Evolutionary conservation across 2,329 filamentous ascomycete genomes (phyloP).

Genomic region (Trichoderma aggressivum): DNA sequence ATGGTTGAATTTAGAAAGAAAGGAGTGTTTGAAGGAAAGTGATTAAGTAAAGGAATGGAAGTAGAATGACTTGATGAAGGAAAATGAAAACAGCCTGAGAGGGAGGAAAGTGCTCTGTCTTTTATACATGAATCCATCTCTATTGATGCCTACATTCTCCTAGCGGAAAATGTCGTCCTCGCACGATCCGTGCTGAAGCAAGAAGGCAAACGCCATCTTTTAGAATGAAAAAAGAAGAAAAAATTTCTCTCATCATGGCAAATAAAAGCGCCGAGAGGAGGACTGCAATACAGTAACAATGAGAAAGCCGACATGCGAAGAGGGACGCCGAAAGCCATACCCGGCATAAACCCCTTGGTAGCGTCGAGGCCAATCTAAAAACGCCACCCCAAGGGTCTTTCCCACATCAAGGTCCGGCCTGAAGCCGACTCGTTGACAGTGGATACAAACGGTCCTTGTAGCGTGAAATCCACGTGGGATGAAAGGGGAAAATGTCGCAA

Average conservation of each 20-base stretch:
- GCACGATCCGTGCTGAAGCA: background rate
- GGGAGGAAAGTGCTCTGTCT: background rate
- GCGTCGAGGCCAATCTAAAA: background rate
- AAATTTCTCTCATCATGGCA: background rate
- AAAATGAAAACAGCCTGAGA: background rate
- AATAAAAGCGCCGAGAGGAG: background rate
- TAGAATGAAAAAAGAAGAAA: background rate
- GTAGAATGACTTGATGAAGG: background rate
- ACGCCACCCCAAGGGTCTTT: slow-evolving; percentile 2
- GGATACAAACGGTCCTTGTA: background rate
- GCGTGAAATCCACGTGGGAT: background rate
- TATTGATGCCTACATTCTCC: background rate
- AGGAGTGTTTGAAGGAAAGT: background rate
- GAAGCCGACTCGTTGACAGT: background rate
- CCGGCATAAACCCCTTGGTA: background rate
- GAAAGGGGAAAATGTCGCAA: background rate
- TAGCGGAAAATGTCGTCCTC: background rate
- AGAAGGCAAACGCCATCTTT: slow-evolving; percentile 13
- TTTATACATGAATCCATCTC: slow-evolving; percentile 1
- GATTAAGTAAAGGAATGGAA: background rate
- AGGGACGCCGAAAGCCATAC: background rate
- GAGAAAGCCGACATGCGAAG: background rate
- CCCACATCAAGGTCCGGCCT: background rate
- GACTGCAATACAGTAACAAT: background rate
- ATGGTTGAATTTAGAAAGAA: background rate